These are phyloP conservation scores for Geranium brycei DNA, from an alignment of 345 rosid species.

Conservation along the genomic window DNA sequence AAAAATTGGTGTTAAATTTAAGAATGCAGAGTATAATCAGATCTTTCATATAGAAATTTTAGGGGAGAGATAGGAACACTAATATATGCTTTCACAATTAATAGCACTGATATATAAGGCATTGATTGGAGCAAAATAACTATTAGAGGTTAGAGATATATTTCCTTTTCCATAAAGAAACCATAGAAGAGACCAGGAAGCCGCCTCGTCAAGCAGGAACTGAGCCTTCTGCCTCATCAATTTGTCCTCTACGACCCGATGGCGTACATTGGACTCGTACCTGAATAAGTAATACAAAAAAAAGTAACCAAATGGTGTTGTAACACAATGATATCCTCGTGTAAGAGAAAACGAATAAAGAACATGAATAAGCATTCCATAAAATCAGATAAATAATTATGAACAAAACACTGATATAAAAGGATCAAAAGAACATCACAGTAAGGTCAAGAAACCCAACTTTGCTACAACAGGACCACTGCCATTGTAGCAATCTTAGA, in stretches of 20 bases:
- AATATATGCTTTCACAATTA: neutral
- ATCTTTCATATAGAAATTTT: too few species aligned
- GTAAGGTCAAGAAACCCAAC: too few species aligned
- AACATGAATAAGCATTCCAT: neutral
- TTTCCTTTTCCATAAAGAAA: slow-evolving; percentile 92
- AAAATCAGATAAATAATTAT: too few species aligned
- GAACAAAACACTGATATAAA: too few species aligned
- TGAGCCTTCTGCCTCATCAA: slow-evolving; percentile 92
- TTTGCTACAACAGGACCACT: too few species aligned
- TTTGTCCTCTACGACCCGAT: slow-evolving; percentile 81
- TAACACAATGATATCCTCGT: neutral
- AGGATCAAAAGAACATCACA: too few species aligned
- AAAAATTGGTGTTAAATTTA: neutral
- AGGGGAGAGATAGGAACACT: neutral
- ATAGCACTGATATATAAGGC: neutral
- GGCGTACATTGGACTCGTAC: slow-evolving; percentile 54
- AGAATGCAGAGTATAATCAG: neutral
- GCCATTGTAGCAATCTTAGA: neutral
- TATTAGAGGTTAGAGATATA: slow-evolving; percentile 17
- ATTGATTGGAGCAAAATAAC: slow-evolving; percentile 5
- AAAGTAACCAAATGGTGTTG: neutral
- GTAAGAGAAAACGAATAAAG: neutral
- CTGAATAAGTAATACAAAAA: slow-evolving; percentile 21
- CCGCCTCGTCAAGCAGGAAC: slow-evolving; percentile 89
- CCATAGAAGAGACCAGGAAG: slow-evolving; percentile 98